phyloP scores from a whole-genome alignment of 495 filamentous ascomycete species.

The Aspergillus ellipticus region DNA sequence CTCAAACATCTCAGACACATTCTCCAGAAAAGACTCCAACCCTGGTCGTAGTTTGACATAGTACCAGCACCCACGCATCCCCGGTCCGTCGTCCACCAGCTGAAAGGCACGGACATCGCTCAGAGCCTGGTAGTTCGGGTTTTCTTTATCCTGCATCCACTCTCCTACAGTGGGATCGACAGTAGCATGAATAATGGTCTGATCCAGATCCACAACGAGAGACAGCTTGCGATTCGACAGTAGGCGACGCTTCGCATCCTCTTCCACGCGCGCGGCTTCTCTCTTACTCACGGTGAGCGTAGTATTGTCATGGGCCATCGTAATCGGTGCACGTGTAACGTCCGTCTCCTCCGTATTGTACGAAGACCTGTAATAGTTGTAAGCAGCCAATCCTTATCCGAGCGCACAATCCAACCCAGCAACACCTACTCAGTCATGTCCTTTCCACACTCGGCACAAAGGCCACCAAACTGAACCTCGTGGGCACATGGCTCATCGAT shows the following conservation, averaged over 20 bases:
- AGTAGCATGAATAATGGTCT: conserved; percentile 97
- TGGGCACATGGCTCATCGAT: conserved; percentile 92
- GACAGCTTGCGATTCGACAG: conserved; percentile 77
- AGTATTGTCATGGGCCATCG: conserved; percentile 88
- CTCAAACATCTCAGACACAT: conserved; percentile 79
- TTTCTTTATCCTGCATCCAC: conserved; percentile 83
- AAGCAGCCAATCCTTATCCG: background rate
- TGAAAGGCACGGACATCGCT: conserved; percentile 86
- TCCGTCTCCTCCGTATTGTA: conserved; percentile 58
- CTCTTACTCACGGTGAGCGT: conserved; percentile 66
- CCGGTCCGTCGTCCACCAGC: conserved; percentile 76
- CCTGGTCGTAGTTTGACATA: conserved; percentile 98
- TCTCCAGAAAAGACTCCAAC: conserved; percentile 74
- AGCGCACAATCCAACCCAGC: background rate
- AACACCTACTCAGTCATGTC: conserved; percentile 81
- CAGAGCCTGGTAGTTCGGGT: conserved; percentile 87
- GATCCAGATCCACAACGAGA: conserved; percentile 94
- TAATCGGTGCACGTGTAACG: conserved; percentile 80
- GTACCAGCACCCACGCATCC: conserved; percentile 77
- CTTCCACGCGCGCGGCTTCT: conserved; percentile 77
- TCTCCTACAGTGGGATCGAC: conserved; percentile 95
- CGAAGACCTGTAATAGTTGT: conserved; percentile 36
- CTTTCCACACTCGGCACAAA: conserved; percentile 91
- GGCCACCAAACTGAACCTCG: conserved; percentile 80
- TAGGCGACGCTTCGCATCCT: conserved; percentile 78